Base-by-base conservation (phyloP, 169 alveolate species). In the Hepatocystis sp. region DNA sequence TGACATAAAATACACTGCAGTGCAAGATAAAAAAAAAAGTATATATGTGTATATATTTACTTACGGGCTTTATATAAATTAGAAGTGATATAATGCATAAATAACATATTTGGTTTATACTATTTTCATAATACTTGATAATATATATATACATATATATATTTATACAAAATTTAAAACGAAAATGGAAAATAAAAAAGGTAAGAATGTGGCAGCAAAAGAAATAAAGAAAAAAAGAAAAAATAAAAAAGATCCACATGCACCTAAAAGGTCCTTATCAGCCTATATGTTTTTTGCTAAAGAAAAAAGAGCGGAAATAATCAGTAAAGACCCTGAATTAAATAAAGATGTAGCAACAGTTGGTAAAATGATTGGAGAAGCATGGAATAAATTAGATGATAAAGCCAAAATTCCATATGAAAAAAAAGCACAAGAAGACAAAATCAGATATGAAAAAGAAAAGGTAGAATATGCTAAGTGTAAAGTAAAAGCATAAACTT, bases 271-370 rank as follows among this genome's bases (percentile, higher is more conserved):
- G 39, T 94, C 97, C 0, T 71, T 95, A 64, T 92, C 97, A 2
- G 96, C 98, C 0, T 95, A 93, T 88, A 95, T 95, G 96, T 95
- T 92, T 85, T 95, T 94, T 81, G 97, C 97, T 34, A 95, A 93
- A 49, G 96, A 94, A 51, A 94, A 95, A 65, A 91, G 98, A 36
- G 94, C 89, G 36, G 96, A 93, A 55, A 92, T 95, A 40, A 90
- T 95, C 13, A 84, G 91, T 36, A 86, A 86, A 58, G 91, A 95
- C 78, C 98, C 98, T 2, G 93, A 91, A 32, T 61, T 95, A 85
- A 93, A 93, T 55, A 92, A 95, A 58, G 96, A 95, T 47, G 97
- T 95, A 15, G 97, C 98, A 2, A 93, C 96, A 13, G 96, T 95
- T 8, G 98, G 97, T 4, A 95, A 94, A 66, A 91, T 95, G 92